A percentile compares a stretch with the other conserved stretches of the same genome.
These are phyloP conservation scores for Termitomyces titanicus DNA, from an alignment of 768 basidiomycete species.

Conservation along the genomic window DNA sequence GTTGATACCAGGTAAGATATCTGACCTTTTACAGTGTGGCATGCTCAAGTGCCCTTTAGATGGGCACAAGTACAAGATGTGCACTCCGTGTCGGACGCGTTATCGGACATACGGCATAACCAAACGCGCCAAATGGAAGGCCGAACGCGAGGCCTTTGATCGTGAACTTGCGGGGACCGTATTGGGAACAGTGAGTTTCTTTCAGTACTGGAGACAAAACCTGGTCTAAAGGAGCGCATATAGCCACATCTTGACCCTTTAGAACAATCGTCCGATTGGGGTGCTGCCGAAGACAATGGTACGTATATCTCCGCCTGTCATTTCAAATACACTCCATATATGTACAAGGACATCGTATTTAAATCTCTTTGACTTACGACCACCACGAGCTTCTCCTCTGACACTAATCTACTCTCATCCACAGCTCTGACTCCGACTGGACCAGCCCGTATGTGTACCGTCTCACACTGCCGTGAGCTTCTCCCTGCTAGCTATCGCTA, in stretches of 20 bases:
- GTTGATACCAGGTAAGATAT: constrained; percentile 33
- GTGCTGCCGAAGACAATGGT: neutral
- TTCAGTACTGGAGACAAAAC: neutral
- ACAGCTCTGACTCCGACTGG: constrained; percentile 21
- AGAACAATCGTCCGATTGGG: constrained; percentile 32
- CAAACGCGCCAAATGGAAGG: constrained; percentile 52
- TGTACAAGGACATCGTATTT: neutral
- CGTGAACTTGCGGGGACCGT: constrained; percentile 28
- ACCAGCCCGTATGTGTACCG: constrained; percentile 47
- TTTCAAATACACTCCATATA: neutral
- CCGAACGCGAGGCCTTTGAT: constrained; percentile 39
- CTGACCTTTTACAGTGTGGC: constrained; percentile 15
- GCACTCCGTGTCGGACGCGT: constrained; percentile 40
- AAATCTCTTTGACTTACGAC: neutral
- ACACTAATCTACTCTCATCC: constrained; percentile 3
- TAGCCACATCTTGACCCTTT: constrained; percentile 28
- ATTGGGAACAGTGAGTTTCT: neutral
- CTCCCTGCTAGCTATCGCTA: constrained; percentile 44
- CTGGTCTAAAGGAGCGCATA: neutral
- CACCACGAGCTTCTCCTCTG: neutral
- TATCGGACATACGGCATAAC: constrained; percentile 52
- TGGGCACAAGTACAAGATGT: constrained; percentile 39
- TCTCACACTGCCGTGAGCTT: constrained; percentile 52
- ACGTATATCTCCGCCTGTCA: neutral
- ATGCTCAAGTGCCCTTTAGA: constrained; percentile 15